Evolutionary conservation across 805 yeast species (phyloP), one percentile per base, ranked within the genome.

Genomic region (Pichia kluyveri): DNA sequence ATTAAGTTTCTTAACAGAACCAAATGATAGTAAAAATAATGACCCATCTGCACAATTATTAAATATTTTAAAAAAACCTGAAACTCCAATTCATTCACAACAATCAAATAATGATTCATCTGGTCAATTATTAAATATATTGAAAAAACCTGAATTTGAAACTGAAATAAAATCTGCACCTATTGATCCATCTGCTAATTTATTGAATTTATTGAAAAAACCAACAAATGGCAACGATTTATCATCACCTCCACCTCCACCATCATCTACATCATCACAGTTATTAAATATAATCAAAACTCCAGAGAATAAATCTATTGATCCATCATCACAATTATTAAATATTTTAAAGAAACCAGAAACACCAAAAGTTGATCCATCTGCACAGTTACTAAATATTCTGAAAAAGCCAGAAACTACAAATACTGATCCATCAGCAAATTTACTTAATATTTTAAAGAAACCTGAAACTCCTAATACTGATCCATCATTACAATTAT

Each of bases 41-140:
- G 47, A 50, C 32, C 50, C 53, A 18, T 44, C 54, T 17, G 4
- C 49, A 27, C 49, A 48, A 10, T 41, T 53, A 11, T 30, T 53
- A n/a, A 36, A 36, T 19, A 36, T 54, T 18, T 34, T 53, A 34
- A 27, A 37, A 9, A 12, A 41, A 12, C 14, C 19, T 14, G 15
- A 23, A 23, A 4, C 23, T 10, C 18, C 15, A 11, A 15, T 18
- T 38, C 4, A 17, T 30, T 10, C 31, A 9, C 12, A 30, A 9
- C 31, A 9, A 30, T 30, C 31, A 30, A 30, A 30, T n/a, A 17
- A 10, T 34, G 46, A 39, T 28, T 26, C 41, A 27, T 47, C 50
- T 8, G 31, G n/a, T 8, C 31, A 40, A 19, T 44, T 46, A 38
- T 40, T 51, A 38, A 43, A 40, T n/a, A 18, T 51, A 23, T 38